Evolutionary conservation across 2,329 filamentous ascomycete genomes (phyloP), one percentile per base, ranked within the genome.

Genomic region (Ampelomyces quisqualis): DNA sequence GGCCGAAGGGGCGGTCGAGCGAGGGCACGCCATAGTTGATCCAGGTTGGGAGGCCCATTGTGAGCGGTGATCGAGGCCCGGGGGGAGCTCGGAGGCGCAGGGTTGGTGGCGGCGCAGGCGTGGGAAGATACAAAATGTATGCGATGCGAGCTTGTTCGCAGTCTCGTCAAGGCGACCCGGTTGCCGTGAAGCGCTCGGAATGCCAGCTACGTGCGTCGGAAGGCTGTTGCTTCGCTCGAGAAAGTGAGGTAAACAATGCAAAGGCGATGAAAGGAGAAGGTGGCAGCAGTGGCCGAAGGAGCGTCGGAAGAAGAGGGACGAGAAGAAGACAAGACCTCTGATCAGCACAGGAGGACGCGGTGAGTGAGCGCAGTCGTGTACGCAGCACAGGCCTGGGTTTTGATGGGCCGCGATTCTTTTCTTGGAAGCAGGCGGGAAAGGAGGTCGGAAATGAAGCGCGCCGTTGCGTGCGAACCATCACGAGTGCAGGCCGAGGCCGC

Each of bases 1-100:
- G 76, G 69, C 91, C 93, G 64, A 97, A 97, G 22, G 91, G 91
- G 53, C 87, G 83, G 69, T 96, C 90, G 71, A 97, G 78, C 49
- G 89, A 89, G 41, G 91, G 91, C 55, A 82, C 68, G 67, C 74
- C 74, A 56, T 66, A 57, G 47, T 74, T 60, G 45, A 77, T 69
- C 72, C 70, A 88, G 78, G 67, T 73, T 50, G 68, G 72, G 51
- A 60, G 72, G 45, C 71, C 72, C 75, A 79, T 79, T 60, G 46
- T 69, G 57, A 41, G 48, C 38, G 51, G 47, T 48, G 33, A 15
- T 17, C 20, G 13, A 18, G 15, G 11, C 17, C 14, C 6, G 26
- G 21, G 22, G 14, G 36, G 30, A 18, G 29, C 7, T 31, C n/a
- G n/a, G n/a, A n/a, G 38, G 28, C 19, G 32, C 24, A 34, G 11